phyloP scores from a whole-genome alignment of 208 protist species.

The Acanthamoeba culbertsoni region DNA sequence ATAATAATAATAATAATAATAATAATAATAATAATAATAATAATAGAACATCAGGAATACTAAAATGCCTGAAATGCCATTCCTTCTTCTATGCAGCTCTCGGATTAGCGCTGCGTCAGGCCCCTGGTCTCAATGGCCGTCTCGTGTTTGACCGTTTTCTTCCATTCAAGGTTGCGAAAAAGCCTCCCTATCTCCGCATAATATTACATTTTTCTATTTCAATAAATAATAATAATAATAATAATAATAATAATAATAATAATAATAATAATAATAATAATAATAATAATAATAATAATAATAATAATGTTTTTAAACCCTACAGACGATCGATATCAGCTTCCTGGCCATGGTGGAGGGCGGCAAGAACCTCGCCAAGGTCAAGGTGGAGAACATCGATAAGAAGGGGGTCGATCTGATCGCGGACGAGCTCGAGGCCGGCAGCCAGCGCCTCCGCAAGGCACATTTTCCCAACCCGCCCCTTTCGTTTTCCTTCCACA shows the following conservation, averaged over 20 bases:
- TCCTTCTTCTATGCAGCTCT: not conserved
- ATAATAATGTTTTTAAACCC: not conserved
- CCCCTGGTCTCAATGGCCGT: conserved; percentile 5
- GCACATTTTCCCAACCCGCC: not conserved
- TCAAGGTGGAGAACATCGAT: conserved; percentile 23
- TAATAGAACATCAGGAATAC: not conserved
- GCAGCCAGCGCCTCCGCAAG: conserved; percentile 36
- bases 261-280: not conserved
- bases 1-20: no score
- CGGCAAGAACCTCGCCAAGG: conserved; percentile 51
- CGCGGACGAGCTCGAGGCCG: not conserved
- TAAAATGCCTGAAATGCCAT: not conserved
- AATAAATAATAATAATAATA: not conserved
- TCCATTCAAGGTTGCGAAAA: conserved; percentile 15
- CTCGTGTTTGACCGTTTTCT: conserved; percentile 42
- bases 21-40: no score
- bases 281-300: not conserved
- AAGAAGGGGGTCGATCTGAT: not conserved
- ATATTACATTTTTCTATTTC: not conserved
- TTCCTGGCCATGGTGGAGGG: conserved; percentile 42
- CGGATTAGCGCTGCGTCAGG: not conserved
- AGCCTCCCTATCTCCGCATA: not conserved
- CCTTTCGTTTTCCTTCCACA: not conserved
- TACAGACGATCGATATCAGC: conserved; percentile 47
- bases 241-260: not conserved